These are phyloP conservation scores for Boletus reticulatus DNA, from an alignment of 768 basidiomycete genomes.

Conservation along the genomic window DNA sequence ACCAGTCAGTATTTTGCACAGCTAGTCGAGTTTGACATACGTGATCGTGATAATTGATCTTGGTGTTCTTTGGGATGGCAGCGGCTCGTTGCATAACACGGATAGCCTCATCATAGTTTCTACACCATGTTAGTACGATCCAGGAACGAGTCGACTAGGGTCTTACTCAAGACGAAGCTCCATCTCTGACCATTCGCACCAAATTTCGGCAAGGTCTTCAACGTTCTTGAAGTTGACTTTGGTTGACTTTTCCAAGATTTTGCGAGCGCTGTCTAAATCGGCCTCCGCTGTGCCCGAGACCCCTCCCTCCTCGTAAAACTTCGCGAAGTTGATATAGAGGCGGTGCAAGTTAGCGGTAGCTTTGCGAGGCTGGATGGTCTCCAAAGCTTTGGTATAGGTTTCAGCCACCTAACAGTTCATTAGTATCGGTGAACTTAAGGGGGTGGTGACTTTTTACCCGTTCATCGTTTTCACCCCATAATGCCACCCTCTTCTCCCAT, in stretches of 20 bases:
- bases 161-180: conserved; percentile 93
- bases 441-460: conserved; percentile 51
- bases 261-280: conserved; percentile 83
- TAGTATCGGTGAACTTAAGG: neutral
- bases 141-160: neutral
- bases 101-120: conserved; percentile 95
- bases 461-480: conserved; percentile 92
- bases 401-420: conserved; percentile 67
- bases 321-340: conserved; percentile 92
- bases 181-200: conserved; percentile 99
- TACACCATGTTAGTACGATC: conserved; percentile 33
- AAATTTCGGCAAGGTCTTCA: conserved; percentile 95
- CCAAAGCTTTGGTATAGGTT: conserved; percentile 87
- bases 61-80: conserved; percentile 84
- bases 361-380: conserved; percentile 83
- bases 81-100: conserved; percentile 97
- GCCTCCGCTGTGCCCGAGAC: conserved; percentile 72
- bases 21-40: conserved; percentile 40
- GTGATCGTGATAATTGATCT: conserved; percentile 94
- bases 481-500: conserved; percentile 96
- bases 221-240: conserved; percentile 93
- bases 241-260: conserved; percentile 90
- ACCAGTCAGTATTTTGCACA: conserved; percentile 11
- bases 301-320: conserved; percentile 97
- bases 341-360: conserved; percentile 90